Percentiles rank a stretch among this genome's conserved stretches.
Evolutionary conservation across 2,329 filamentous ascomycete genomes (phyloP).

Genomic region (Ophiocordyceps camponoti-floridani): DNA sequence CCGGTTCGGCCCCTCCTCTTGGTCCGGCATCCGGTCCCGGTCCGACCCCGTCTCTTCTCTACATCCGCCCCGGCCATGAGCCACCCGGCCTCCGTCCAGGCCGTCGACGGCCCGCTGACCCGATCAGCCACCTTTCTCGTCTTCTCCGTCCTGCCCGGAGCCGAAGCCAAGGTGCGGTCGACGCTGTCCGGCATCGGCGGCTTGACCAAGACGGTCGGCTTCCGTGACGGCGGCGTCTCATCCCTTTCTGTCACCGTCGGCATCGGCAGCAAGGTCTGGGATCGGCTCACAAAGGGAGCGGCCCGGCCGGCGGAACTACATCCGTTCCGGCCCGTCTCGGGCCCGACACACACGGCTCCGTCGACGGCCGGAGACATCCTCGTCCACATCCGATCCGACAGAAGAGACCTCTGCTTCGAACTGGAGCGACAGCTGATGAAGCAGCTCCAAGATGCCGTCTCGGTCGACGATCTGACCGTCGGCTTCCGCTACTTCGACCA

Average conservation of each 20-base stretch:
- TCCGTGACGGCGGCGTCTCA: slow-evolving; percentile 23
- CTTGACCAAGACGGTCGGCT: slow-evolving; percentile 32
- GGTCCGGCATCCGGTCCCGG: neutral
- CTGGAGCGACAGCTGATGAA: slow-evolving; percentile 37
- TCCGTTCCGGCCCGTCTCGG: slow-evolving; percentile 27
- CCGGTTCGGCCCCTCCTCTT: no score
- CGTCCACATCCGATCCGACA: slow-evolving; percentile 39
- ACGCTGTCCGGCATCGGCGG: slow-evolving; percentile 23
- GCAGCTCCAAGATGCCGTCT: slow-evolving; percentile 25
- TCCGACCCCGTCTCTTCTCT: neutral
- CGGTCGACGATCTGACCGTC: slow-evolving; percentile 30
- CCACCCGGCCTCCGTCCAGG: slow-evolving; percentile 12
- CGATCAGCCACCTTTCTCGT: slow-evolving; percentile 35
- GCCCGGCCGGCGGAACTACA: slow-evolving; percentile 32
- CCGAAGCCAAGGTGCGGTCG: slow-evolving; percentile 21
- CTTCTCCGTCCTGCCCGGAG: slow-evolving; percentile 18
- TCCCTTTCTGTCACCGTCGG: slow-evolving; percentile 33
- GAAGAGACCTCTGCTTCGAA: slow-evolving; percentile 38
- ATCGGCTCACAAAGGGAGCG: slow-evolving; percentile 18
- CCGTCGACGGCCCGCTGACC: slow-evolving; percentile 32
- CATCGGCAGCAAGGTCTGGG: slow-evolving; percentile 34
- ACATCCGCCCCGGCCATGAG: neutral
- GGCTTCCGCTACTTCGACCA: slow-evolving; percentile 43
- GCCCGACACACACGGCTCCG: slow-evolving; percentile 28
- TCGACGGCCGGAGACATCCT: slow-evolving; percentile 38